phyloP scores from a whole-genome alignment of 1,284 basidiomycete species.

The Phellopilus nigrolimitatus region DNA sequence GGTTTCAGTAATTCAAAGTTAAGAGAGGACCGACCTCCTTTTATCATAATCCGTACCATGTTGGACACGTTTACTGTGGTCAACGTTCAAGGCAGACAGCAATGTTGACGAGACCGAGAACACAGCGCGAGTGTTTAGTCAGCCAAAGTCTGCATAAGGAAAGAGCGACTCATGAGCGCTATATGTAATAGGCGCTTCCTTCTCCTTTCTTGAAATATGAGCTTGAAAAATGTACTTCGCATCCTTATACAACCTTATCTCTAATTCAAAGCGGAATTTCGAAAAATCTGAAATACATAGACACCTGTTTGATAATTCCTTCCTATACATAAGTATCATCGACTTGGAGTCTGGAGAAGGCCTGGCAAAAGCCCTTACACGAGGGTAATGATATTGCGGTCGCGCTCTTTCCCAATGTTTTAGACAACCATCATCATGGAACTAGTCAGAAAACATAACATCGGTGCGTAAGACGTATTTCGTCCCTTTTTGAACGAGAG shows the following conservation, averaged over 20 bases:
- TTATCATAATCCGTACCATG: conserved; percentile 91
- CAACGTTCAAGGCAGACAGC: not conserved
- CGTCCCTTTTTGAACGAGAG: conserved; percentile 56
- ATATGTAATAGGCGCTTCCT: no score
- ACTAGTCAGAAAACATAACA: conserved; percentile 57
- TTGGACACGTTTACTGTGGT: not conserved
- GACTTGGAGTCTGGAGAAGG: no score
- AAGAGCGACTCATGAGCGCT: not conserved
- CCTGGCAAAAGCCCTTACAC: no score
- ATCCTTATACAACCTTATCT: no score
- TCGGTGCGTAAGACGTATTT: conserved; percentile 80
- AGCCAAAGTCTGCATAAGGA: not conserved
- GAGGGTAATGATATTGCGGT: no score
- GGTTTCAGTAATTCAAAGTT: not conserved
- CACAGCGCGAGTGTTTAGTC: not conserved
- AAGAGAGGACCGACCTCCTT: conserved; percentile 63
- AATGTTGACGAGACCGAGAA: not conserved
- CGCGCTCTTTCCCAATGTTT: not conserved
- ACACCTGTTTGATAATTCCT: no score
- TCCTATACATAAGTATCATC: no score
- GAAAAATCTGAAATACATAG: no score
- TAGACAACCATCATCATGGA: not conserved
- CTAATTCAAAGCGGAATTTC: no score
- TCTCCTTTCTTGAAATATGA: no score
- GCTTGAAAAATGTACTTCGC: no score